Percentiles rank a stretch among this genome's conserved stretches.
Evolutionary conservation across 2,329 filamentous ascomycete genomes (phyloP).

Genomic region (Acrocalymma vagum): DNA sequence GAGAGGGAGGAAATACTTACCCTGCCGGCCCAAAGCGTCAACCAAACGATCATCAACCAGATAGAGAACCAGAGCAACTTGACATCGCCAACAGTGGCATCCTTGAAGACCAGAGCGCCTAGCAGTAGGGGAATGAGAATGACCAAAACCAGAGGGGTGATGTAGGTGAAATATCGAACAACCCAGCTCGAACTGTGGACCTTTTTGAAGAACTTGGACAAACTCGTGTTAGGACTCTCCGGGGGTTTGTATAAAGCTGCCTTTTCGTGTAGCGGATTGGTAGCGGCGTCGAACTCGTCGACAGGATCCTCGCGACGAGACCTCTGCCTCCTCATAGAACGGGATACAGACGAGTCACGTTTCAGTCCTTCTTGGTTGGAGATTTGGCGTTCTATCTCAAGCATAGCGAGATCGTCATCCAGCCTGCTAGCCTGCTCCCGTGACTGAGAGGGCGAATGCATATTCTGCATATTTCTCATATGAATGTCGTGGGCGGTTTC

Average conservation of each 20-base stretch:
- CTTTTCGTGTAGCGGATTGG: slow-evolving; percentile 74
- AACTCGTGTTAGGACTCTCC: slow-evolving; percentile 66
- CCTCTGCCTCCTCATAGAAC: slow-evolving; percentile 60
- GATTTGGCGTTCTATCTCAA: slow-evolving; percentile 70
- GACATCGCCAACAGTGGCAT: slow-evolving; percentile 76
- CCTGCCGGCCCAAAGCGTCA: slow-evolving; percentile 83
- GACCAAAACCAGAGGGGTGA: slow-evolving; percentile 69
- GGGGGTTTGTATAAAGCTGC: slow-evolving; percentile 71
- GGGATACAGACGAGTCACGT: slow-evolving; percentile 43
- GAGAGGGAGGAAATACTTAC: slow-evolving; percentile 39
- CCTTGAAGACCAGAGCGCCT: slow-evolving; percentile 66
- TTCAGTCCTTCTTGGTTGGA: slow-evolving; percentile 53
- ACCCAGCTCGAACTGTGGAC: slow-evolving; percentile 72
- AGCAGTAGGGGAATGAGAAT: slow-evolving; percentile 74
- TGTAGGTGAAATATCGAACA: slow-evolving; percentile 76
- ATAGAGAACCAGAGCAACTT: slow-evolving; percentile 89
- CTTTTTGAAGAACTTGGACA: slow-evolving; percentile 71
- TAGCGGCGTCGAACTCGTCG: slow-evolving; percentile 73
- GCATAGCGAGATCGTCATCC: slow-evolving; percentile 71
- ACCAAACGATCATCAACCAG: slow-evolving; percentile 94
- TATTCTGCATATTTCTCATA: slow-evolving; percentile 27
- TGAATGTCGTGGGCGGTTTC: slow-evolving; percentile 52
- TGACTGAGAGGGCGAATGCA: slow-evolving; percentile 62
- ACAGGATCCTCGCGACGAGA: slow-evolving; percentile 65
- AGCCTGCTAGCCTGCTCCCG: slow-evolving; percentile 69